Evolutionary conservation across 805 yeast species (phyloP), one percentile per base, ranked within the genome.

Genomic region (Candida qinlingensis): DNA sequence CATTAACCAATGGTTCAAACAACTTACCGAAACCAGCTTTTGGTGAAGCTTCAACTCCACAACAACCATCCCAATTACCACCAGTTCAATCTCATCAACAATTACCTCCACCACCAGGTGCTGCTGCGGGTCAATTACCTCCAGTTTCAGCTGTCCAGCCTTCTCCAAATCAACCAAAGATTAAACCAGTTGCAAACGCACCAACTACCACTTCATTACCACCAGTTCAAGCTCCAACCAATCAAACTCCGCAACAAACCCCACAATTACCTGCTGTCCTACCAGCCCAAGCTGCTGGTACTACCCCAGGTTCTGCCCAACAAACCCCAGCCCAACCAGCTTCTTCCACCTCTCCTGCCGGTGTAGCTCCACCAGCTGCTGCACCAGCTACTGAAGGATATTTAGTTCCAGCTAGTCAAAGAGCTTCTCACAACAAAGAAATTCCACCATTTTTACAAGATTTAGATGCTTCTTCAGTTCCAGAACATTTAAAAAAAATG

Each of bases 401-500:
- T 46, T 51, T 70, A 31, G 75, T 71, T 29, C 75, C 75, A 43
- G 65, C 57, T 29, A 55, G 57, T 27, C 72, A 67, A 50, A 65
- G 72, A 48, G 70, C 75, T 13, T 53, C 63, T 12, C 90, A 84
- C 64, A 76, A 78, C 49, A 85, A 86, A 64, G 87, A 84, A 53
- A 82, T 85, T 51, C 95, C 95, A 10, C 87, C 87, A n/a, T 86
- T 85, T 60, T 75, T 86, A 62, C 69, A 80, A 38, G 95, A 87
- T 62, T 75, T 89, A 62, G 97, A 90, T 65, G 81, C 92, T 35
- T 79, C 81, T 53, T 75, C 80, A 53, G 89, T 90, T 26, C 80
- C 86, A 50, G 81, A 88, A 9, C 83, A 82, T 55, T 79, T 80
- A 73, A 89, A 86, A 67, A 90, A 89, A 65, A 87, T 86, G 62